These are phyloP conservation scores for Chenopodium album DNA, from an alignment of 148 eudicot genomes.

Conservation along the genomic window DNA sequence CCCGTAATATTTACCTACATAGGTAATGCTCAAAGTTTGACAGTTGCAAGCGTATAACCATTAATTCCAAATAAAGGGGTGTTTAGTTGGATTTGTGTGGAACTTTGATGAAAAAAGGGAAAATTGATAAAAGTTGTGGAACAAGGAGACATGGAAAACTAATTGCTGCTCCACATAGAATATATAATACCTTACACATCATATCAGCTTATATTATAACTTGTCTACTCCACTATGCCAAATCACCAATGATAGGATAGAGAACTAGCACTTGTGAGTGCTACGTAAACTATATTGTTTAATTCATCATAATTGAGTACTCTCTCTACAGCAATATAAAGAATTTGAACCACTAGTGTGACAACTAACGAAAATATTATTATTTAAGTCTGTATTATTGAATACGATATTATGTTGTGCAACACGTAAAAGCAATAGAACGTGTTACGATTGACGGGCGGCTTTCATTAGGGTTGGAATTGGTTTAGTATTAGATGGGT, in stretches of 20 bases:
- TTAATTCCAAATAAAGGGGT: not conserved
- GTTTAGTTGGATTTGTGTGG: not conserved
- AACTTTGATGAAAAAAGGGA: not conserved
- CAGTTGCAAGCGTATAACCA: no score
- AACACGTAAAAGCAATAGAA: not conserved
- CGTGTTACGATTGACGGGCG: no score
- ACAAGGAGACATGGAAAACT: not conserved
- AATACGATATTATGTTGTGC: not conserved
- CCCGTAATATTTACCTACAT: no score
- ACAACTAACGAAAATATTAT: not conserved
- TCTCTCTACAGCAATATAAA: not conserved
- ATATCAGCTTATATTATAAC: not conserved
- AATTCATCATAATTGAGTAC: not conserved
- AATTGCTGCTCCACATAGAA: constrained; percentile 3
- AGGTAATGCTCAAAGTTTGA: no score
- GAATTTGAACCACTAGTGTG: not conserved
- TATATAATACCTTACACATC: constrained; percentile 3
- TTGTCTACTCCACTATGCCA: not conserved
- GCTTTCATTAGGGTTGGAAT: no score
- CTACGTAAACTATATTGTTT: not conserved
- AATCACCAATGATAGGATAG: not conserved
- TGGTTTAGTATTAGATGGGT: no score
- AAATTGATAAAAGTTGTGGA: constrained; percentile 1
- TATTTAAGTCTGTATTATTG: no score
- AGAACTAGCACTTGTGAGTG: not conserved